A percentile compares a stretch with the other conserved stretches of the same genome.
phyloP scores from a whole-genome alignment of 257 asterid genomes.

The Solanum arcanum region DNA sequence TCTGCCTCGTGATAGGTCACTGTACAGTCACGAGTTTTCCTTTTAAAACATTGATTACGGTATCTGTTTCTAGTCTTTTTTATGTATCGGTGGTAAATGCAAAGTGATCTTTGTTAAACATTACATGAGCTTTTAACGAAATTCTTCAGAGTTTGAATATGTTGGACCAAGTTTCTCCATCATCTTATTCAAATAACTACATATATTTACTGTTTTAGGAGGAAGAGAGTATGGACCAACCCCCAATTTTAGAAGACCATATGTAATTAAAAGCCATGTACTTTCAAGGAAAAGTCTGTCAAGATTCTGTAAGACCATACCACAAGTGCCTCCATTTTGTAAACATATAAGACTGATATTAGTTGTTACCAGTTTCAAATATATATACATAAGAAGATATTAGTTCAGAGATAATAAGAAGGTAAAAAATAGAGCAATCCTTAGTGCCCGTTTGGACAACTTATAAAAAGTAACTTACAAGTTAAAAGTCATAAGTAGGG shows the following conservation, averaged over 20 bases:
- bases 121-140: background rate
- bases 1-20: background rate
- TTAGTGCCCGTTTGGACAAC: background rate
- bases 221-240: background rate
- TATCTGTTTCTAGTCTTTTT: background rate
- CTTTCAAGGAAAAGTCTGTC: background rate
- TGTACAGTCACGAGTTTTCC: background rate
- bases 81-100: background rate
- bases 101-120: background rate
- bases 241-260: background rate
- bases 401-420: background rate
- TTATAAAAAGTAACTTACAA: no score
- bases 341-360: background rate
- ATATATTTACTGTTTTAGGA: background rate
- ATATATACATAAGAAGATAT: background rate
- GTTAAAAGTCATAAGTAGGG: background rate
- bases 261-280: background rate
- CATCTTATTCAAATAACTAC: background rate
- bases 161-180: background rate
- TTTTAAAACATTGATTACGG: background rate
- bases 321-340: background rate
- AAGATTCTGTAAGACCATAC: background rate
- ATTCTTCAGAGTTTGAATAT: background rate
- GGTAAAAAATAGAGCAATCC: background rate
- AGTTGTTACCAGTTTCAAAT: background rate